These are phyloP conservation scores for Murraya koenigii DNA, from an alignment of 345 rosid genomes.

Conservation along the genomic window DNA sequence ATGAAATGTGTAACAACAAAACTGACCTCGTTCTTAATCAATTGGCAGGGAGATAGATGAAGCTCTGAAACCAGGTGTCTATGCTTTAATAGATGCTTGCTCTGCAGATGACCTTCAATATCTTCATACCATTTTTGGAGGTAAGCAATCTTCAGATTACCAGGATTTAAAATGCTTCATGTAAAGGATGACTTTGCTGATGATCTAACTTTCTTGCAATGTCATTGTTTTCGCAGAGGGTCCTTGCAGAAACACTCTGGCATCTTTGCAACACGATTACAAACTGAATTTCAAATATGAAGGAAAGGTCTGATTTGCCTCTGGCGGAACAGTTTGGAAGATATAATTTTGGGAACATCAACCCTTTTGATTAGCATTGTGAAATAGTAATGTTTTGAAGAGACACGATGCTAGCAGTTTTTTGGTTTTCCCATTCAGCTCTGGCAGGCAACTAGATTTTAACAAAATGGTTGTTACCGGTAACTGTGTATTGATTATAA, in stretches of 20 bases:
- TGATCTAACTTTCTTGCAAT: slow-evolving; percentile 7
- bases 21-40: slow-evolving; percentile 4
- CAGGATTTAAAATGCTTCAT: neutral
- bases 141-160: slow-evolving; percentile 31
- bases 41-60: slow-evolving; percentile 80
- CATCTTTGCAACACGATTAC: slow-evolving; percentile 73
- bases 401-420: neutral
- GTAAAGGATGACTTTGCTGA: neutral
- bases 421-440: neutral
- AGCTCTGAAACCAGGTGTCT: slow-evolving; percentile 84
- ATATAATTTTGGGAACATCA: neutral
- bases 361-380: neutral
- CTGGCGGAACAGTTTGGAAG: neutral
- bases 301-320: slow-evolving; percentile 70
- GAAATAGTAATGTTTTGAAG: neutral
- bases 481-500: neutral
- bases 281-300: slow-evolving; percentile 68
- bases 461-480: neutral
- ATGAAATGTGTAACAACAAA: neutral
- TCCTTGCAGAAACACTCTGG: slow-evolving; percentile 79
- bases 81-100: slow-evolving; percentile 87
- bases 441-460: neutral
- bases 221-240: slow-evolving; percentile 63
- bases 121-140: slow-evolving; percentile 88
- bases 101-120: slow-evolving; percentile 71